Evolutionary conservation across 2,329 filamentous ascomycete species (phyloP), one percentile per base, ranked within the genome.

Genomic region (Neocatenulostroma microsporum): DNA sequence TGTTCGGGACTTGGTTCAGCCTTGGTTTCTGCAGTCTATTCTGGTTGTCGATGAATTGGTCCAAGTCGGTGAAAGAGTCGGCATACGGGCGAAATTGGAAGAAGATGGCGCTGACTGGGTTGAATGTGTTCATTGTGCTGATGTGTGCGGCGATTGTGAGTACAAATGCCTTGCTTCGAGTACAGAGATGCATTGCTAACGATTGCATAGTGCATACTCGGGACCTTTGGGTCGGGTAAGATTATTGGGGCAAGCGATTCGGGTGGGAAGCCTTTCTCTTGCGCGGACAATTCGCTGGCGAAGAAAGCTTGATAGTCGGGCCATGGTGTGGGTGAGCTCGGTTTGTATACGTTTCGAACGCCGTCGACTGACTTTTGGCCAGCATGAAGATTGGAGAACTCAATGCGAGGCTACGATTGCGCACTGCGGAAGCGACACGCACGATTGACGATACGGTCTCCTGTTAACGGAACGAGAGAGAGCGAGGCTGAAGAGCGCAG

Each of bases 1-100:
- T 82, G 2, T 82, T 83, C 41, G 75, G 72, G 14, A 76, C 70
- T 36, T 83, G 80, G 79, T 84, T 84, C 19, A 23, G 25, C 8
- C 23, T 53, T 11, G 47, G 48, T 1, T 45, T 49, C 13, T 40
- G 42, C 9, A 39, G 36, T 5, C 35, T 49, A 28, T 42, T 47
- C 20, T 44, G 38, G 32, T 34, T 50, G 21, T 40, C 41, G 19
- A 42, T 47, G 40, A 38, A 36, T 5, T 37, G 38, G 25, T 6
- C 18, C 3, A 37, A 24, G 10, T 15, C 11, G 7, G 20, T 34
- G 15, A 21, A 17, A 12, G 26, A 15, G n/a, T 29, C 18, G n/a
- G n/a, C n/a, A 11, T 27, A 36, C 28, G 23, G 33, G 25, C 7
- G 17, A 14, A n/a, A 24, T 5, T 21, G 26, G 35, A 21, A 14